These are phyloP conservation scores for Rhipidocladum racemiflorum DNA, from an alignment of 176 grass and related monocot genomes.

Conservation along the genomic window DNA sequence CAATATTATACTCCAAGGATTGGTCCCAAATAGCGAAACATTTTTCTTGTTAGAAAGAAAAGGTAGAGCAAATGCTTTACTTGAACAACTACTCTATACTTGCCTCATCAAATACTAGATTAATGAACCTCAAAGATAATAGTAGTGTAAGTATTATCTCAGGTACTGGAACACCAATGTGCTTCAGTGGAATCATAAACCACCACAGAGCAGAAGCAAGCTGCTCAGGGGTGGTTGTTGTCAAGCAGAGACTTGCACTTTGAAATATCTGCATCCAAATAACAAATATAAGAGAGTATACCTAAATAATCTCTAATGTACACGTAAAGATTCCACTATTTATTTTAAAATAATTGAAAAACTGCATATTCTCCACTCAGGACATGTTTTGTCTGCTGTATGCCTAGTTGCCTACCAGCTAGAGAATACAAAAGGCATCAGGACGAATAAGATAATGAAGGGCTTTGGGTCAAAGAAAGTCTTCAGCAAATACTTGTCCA, in stretches of 20 bases:
- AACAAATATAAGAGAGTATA: slow-evolving; percentile 14
- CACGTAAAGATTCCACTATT: not conserved
- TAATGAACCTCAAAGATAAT: slow-evolving; percentile 93
- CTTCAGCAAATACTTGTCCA: slow-evolving; percentile 11
- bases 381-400: not conserved
- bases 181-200: slow-evolving; percentile 83
- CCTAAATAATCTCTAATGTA: not conserved
- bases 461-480: slow-evolving; percentile 15
- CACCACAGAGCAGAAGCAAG: slow-evolving; percentile 93
- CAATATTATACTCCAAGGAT: slow-evolving; percentile 21
- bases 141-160: slow-evolving; percentile 91
- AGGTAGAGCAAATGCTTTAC: not conserved
- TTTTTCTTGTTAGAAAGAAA: slow-evolving; percentile 16
- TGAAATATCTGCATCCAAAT: slow-evolving; percentile 79
- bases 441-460: not conserved
- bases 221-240: slow-evolving; percentile 86
- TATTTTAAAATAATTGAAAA: not conserved
- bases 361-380: not conserved
- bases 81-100: slow-evolving; percentile 41
- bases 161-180: slow-evolving; percentile 71
- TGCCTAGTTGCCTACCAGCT: not conserved
- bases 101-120: slow-evolving; percentile 97
- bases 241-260: slow-evolving; percentile 92
- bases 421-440: slow-evolving; percentile 19
- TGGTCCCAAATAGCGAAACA: slow-evolving; percentile 21